These are phyloP conservation scores for Tetrahymena elliotti DNA, from an alignment of 73 alveolate species.

Conservation along the genomic window DNA sequence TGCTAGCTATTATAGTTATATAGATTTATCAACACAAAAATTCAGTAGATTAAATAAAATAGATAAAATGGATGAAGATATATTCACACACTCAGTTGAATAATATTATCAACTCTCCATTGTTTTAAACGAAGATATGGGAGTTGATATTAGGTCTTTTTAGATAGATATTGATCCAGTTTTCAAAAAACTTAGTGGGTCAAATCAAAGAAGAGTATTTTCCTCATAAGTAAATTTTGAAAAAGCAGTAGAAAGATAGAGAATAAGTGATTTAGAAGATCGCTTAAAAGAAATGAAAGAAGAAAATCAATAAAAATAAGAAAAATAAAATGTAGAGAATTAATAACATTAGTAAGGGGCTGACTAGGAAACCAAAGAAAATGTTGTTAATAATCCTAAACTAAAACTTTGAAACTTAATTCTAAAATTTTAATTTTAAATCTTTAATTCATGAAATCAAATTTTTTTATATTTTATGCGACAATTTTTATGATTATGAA, in stretches of 20 bases:
- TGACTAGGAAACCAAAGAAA: not conserved
- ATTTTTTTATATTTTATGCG: too few relatives aligned
- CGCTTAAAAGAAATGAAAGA: not conserved
- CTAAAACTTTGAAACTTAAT: not conserved
- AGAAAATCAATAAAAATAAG: not conserved
- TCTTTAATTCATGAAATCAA: too few relatives aligned
- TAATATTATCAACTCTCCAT: not conserved
- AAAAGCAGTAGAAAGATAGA: not conserved
- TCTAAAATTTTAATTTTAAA: too few relatives aligned
- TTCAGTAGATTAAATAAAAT: not conserved
- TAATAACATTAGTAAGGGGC: not conserved
- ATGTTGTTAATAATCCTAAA: not conserved
- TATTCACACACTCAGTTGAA: not conserved
- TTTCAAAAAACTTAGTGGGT: not conserved
- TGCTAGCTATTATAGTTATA: not conserved
- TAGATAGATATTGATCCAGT: not conserved
- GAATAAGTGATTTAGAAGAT: not conserved
- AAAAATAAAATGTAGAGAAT: not conserved
- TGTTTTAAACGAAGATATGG: not conserved
- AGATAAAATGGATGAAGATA: not conserved
- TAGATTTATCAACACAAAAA: not conserved
- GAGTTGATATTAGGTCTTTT: not conserved
- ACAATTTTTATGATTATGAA: too few relatives aligned
- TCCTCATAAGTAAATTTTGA: not conserved
- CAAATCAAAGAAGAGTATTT: not conserved